These are phyloP conservation scores for Gypsophila paniculata DNA, from an alignment of 179 eudicot species.

Conservation along the genomic window DNA sequence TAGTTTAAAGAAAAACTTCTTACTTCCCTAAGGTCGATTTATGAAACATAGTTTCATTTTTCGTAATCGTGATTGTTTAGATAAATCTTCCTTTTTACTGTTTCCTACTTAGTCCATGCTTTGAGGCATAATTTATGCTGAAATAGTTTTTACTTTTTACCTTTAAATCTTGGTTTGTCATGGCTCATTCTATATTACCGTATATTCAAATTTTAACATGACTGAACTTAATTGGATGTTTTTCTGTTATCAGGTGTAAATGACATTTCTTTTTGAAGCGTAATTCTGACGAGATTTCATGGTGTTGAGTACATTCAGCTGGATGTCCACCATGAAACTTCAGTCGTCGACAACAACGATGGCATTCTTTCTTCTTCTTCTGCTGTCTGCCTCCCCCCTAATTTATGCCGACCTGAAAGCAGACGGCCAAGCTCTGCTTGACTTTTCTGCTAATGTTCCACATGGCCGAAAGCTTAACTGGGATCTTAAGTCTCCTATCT, in stretches of 20 bases:
- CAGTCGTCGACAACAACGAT: conserved; percentile 3
- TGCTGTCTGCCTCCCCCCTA: conserved; percentile 19
- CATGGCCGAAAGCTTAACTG: conserved; percentile 44
- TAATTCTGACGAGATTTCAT: conserved; percentile 2
- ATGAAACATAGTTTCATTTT: neutral
- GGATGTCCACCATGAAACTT: conserved; percentile 25
- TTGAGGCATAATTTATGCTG: too few species aligned
- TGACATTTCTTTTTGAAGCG: conserved; percentile 4
- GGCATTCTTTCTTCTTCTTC: conserved; percentile 23
- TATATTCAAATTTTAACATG: neutral
- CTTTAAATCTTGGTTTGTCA: too few species aligned
- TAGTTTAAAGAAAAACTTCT: neutral
- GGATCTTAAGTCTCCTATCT: conserved; percentile 31
- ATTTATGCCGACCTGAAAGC: conserved; percentile 37
- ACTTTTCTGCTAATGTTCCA: conserved; percentile 37
- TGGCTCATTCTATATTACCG: neutral
- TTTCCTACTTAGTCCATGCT: too few species aligned
- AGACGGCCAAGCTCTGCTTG: conserved; percentile 44
- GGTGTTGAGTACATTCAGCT: neutral
- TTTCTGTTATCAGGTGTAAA: conserved; percentile 13
- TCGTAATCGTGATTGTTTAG: neutral
- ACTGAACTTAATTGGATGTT: conserved; percentile 19
- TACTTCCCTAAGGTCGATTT: neutral
- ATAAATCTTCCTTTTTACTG: neutral
- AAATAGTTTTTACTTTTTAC: too few species aligned